A percentile compares a stretch with the other conserved stretches of the same genome.
phyloP scores from a whole-genome alignment of 345 rosid genomes.

The Cardamine resedifolia region DNA sequence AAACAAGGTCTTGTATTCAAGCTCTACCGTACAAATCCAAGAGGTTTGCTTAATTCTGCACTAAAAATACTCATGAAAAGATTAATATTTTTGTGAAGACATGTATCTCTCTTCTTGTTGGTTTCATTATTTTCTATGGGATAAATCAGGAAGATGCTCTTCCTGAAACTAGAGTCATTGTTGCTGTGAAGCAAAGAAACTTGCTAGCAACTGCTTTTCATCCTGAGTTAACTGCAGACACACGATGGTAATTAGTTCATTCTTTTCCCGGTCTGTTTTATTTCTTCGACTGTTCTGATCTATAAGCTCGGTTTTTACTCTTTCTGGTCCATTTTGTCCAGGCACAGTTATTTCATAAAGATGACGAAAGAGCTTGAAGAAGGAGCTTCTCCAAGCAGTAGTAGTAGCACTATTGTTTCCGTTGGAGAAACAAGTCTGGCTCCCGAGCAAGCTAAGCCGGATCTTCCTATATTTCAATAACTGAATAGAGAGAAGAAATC shows the following conservation, averaged over 20 bases:
- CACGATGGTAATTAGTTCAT: constrained; percentile 62
- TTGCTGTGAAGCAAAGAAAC: constrained; percentile 83
- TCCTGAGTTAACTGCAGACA: constrained; percentile 91
- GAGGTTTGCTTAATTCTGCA: constrained; percentile 51
- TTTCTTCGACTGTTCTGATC: background rate
- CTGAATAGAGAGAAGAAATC: constrained; percentile 1
- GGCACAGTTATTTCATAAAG: constrained; percentile 91
- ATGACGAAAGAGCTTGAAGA: constrained; percentile 59
- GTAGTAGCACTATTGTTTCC: constrained; percentile 41
- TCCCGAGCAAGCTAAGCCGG: constrained; percentile 51
- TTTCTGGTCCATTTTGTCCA: constrained; percentile 27
- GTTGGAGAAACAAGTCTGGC: constrained; percentile 45
- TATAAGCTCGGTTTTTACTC: background rate
- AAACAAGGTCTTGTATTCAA: constrained; percentile 66
- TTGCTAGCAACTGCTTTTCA: constrained; percentile 92
- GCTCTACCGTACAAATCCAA: constrained; percentile 73
- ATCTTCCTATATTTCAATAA: constrained; percentile 71
- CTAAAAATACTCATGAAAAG: constrained; percentile 10
- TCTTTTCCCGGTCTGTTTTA: background rate
- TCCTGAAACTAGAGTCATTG: constrained; percentile 70
- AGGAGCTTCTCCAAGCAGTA: constrained; percentile 46
- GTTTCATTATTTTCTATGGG: background rate
- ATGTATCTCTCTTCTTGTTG: background rate
- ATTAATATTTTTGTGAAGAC: background rate
- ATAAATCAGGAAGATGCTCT: constrained; percentile 57